Base-by-base conservation (phyloP, 768 basidiomycete species). In the Rhizopogon vesiculosus region DNA sequence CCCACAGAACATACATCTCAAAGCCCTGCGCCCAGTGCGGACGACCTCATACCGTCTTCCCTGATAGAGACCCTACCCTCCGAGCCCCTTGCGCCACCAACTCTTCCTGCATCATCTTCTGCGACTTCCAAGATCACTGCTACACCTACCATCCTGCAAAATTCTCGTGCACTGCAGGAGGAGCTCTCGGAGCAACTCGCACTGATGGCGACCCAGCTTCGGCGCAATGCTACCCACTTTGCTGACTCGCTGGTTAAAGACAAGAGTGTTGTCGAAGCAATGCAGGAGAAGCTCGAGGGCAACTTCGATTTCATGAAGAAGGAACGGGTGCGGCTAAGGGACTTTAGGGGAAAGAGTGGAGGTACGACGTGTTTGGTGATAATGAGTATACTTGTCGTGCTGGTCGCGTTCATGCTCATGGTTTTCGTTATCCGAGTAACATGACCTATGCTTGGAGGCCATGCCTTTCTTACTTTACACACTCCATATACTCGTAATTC, bases 151-250 rank as follows among this genome's bases (percentile, higher is more conserved):
- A 73, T 76, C 62, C 69, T 80, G 22, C 78, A 82, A 62, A 79
- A 82, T 56, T 81, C 86, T n/a, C 78, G 68, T 38, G 76, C 78
- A 0, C 71, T 88, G 2, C 93, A 95, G 25, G 81, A 91, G 50
- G 82, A 89, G 22, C 81, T 95, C 45, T 79, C 89, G 0, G 75
- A 76, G 8, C 87, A 91, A 63, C 81, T 95, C 25, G 85, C 84
- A 0, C 69, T 83, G 54, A 98, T 98, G 95, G 92, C 93, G 0
- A 76, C 84, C 9, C 92, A 93, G 66, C 83, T 98, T 49, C 91
- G 89, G 62, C 78, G 82, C 22, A 96, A 96, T 61, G 86, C 93
- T 0, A 66, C 86, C 0, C 84, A 92, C 62, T 95, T 98, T 66
- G 80, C 87, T 5, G 76, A 78, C 4, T 76, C 84, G 10, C 74